Base-by-base conservation (phyloP, 73 alveolate species). In the Uronychia binucleata region DNA sequence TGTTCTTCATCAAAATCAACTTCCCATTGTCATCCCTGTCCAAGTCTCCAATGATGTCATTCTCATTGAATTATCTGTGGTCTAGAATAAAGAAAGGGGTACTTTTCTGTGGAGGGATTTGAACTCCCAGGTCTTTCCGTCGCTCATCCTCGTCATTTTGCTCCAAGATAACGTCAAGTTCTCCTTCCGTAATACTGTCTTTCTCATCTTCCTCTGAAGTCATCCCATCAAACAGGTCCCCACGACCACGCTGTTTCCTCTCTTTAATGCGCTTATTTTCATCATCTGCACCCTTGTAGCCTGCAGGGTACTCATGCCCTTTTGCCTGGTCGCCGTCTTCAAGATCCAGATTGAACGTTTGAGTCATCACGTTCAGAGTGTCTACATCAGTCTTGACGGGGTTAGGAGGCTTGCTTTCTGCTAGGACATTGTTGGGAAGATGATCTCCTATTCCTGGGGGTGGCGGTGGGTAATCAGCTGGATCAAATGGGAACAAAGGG, bases 11-110 rank as follows among this genome's bases (percentile, higher is more conserved):
- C 31, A 35, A 0, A 31, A 46, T 27, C 31, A 87, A 75, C 33
- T 85, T 67, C 19, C 93, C 93, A 33, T 89, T 81, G 8, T 89
- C 95, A 84, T 89, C 90, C 60, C 83, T 77, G 32, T 89, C 91
- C 8, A 89, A 57, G 32, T 89, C 95, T 57, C 95, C 95, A 1
- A 78, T 77, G 0, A 89, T 60, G 30, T 84, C 91, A 33, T 84
- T 84, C 26, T 74, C 88, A 84, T 89, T 89, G 89, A 89, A 89
- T 0, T 86, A 57, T 32, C 95, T 30, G 31, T 77, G 59, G 31
- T 83, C 82, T 27, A 76, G 75, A 28, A 82, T 75, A 25, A 82
- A 81, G 81, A 67, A 74, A 35, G 82, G 60, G 0, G 30, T 58
- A 0, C 80, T 77, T 34, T 80, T 81, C 31, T 77, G 76, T 26